A percentile compares a stretch with the other conserved stretches of the same genome.
Conservation (phyloP, 75 land plant genomes). For the Adiantum capillusveneris region DNA sequence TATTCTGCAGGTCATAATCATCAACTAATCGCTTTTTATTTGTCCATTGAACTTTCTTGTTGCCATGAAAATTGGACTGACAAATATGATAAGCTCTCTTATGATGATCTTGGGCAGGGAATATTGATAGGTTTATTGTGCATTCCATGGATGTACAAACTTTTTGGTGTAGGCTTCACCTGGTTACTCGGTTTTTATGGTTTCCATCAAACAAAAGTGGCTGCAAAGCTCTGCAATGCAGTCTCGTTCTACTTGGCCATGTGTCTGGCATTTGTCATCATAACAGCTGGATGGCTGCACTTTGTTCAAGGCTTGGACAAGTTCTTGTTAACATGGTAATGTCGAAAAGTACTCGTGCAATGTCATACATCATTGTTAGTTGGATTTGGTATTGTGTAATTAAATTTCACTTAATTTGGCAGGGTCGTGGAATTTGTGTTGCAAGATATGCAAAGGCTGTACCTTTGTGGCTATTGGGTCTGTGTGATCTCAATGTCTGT, state of each 20-base stretch:
- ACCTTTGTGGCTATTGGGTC: conserved; percentile 77
- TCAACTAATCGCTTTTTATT: no score
- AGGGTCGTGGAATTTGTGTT: conserved; percentile 66
- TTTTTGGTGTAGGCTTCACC: conserved; percentile 1
- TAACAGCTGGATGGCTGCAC: conserved; percentile 51
- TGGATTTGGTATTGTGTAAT: no score
- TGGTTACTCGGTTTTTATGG: conserved; percentile 4
- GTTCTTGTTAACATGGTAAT: conserved; percentile 58
- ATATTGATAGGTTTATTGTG: conserved; percentile 41
- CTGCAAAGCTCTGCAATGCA: conserved; percentile 22
- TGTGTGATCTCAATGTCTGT: conserved; percentile 41
- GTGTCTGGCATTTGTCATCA: conserved; percentile 13
- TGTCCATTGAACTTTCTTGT: not conserved
- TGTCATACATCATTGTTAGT: not conserved
- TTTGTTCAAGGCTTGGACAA: conserved; percentile 42
- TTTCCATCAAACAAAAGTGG: not conserved
- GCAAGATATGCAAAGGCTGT: conserved; percentile 46
- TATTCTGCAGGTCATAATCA: conserved; percentile 10
- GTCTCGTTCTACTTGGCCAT: conserved; percentile 38
- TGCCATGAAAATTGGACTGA: not conserved
- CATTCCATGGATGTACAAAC: conserved; percentile 36
- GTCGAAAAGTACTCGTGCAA: not conserved
- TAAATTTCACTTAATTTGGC: no score
- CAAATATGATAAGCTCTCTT: not conserved
- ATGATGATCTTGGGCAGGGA: conserved; percentile 31